Conservation (phyloP, 1,284 basidiomycete genomes). For the Leccinum subfulvum region DNA sequence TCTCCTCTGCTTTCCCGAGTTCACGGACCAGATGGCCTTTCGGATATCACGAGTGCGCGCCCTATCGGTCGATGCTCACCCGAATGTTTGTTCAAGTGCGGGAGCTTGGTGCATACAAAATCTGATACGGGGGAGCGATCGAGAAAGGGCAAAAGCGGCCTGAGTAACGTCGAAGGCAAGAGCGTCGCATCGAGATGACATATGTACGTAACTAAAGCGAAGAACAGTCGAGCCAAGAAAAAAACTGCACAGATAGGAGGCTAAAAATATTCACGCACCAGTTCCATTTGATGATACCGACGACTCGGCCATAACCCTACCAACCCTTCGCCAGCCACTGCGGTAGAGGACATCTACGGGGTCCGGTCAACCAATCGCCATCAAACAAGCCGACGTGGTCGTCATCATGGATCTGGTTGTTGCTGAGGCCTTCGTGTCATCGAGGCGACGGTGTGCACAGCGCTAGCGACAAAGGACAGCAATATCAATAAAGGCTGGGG, state of each 20-base stretch:
- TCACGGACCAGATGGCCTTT: slow-evolving; percentile 97
- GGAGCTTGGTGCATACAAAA: slow-evolving; percentile 94
- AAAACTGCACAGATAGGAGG: background rate
- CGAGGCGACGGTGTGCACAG: no score
- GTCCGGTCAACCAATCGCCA: no score
- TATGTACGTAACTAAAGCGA: background rate
- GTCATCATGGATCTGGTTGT: no score
- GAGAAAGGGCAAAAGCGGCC: slow-evolving; percentile 90
- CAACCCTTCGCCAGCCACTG: no score
- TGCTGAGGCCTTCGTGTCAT: no score
- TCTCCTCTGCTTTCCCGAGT: slow-evolving; percentile 88
- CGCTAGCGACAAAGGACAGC: no score
- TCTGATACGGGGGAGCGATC: slow-evolving; percentile 90
- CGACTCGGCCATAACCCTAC: slow-evolving; percentile 61
- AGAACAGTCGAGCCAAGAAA: slow-evolving; percentile 10
- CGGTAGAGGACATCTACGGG: no score
- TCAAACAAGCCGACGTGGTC: no score
- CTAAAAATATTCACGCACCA: slow-evolving; percentile 79
- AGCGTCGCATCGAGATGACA: background rate
- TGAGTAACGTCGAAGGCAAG: slow-evolving; percentile 39
- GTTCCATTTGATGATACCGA: slow-evolving; percentile 92
- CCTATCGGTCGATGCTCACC: slow-evolving; percentile 77
- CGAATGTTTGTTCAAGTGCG: slow-evolving; percentile 83
- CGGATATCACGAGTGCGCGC: slow-evolving; percentile 84
- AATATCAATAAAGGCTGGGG: no score